phyloP scores from a whole-genome alignment of 768 basidiomycete genomes.

The Rhodosporidiobolus odoratus region DNA sequence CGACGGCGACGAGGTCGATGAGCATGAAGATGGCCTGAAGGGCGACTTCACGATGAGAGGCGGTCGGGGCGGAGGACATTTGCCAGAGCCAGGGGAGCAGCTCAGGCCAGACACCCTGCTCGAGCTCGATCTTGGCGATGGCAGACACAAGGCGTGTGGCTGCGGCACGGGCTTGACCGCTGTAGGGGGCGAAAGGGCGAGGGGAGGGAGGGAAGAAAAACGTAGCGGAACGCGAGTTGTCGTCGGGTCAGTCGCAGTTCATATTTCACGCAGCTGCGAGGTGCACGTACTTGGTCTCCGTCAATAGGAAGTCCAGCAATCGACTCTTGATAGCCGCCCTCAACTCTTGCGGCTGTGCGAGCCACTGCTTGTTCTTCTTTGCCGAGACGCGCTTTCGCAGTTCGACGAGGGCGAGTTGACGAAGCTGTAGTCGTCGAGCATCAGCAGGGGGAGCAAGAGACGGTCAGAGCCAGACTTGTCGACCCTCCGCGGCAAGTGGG shows the following conservation, averaged over 20 bases:
- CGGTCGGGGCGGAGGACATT: constrained; percentile 63
- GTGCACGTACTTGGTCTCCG: constrained; percentile 64
- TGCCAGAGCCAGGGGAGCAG: constrained; percentile 82
- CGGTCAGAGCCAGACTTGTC: no score
- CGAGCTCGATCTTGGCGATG: constrained; percentile 80
- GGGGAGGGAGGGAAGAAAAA: not conserved
- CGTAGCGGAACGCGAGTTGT: not conserved
- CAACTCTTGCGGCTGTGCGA: constrained; percentile 59
- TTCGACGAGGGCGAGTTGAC: constrained; percentile 95
- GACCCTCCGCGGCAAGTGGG: no score
- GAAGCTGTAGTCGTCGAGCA: constrained; percentile 59
- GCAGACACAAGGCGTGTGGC: constrained; percentile 87
- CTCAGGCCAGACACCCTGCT: constrained; percentile 62
- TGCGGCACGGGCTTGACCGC: constrained; percentile 80
- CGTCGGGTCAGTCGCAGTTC: not conserved
- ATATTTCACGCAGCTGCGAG: rapidly evolving
- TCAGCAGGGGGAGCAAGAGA: not conserved
- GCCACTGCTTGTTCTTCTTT: constrained; percentile 78
- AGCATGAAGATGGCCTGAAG: constrained; percentile 84
- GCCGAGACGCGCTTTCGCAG: constrained; percentile 82
- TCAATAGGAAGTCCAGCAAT: constrained; percentile 69
- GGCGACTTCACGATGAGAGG: constrained; percentile 82
- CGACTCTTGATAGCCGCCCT: constrained; percentile 79
- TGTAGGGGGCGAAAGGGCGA: not conserved
- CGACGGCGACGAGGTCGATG: constrained; percentile 79